A percentile compares a stretch with the other conserved stretches of the same genome.
These are phyloP conservation scores for Ephemerocybe angulata DNA, from an alignment of 768 basidiomycete genomes.

Conservation along the genomic window DNA sequence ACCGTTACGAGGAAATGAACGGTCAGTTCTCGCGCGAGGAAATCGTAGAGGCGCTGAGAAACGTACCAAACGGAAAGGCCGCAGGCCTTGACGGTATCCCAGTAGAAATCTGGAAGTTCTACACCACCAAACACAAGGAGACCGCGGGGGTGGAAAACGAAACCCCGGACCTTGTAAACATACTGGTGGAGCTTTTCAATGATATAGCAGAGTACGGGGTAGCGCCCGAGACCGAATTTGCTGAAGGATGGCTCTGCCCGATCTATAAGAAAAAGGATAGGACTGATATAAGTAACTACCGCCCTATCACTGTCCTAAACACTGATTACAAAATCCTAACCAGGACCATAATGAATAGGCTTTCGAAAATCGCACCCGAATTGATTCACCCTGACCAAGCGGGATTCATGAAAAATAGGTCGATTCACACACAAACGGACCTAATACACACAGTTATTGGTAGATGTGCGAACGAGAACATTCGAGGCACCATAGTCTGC, in stretches of 20 bases:
- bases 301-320: conserved; percentile 33
- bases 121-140: not conserved
- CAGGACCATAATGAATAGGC: conserved; percentile 17
- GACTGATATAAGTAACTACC: conserved; percentile 28
- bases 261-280: conserved; percentile 40
- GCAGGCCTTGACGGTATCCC: too few species aligned
- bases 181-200: conserved; percentile 15
- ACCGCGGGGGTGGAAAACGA: conserved; percentile 20
- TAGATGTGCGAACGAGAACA: too few species aligned
- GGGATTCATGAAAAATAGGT: conserved; percentile 32
- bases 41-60: too few species aligned
- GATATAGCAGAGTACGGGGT: conserved; percentile 29
- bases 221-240: conserved; percentile 14
- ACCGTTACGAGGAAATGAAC: too few species aligned
- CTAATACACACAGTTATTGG: conserved; percentile 24
- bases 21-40: too few species aligned
- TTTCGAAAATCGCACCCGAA: conserved; percentile 9
- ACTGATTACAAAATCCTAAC: conserved; percentile 32
- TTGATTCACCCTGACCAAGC: conserved; percentile 35
- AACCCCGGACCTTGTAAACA: conserved; percentile 1
- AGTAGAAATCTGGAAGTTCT: conserved; percentile 22
- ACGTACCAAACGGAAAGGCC: too few species aligned
- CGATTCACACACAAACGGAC: conserved; percentile 30
- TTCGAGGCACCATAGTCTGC: conserved; percentile 23
- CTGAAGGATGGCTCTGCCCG: conserved; percentile 35